A percentile compares a stretch with the other conserved stretches of the same genome.
These are phyloP conservation scores for Sarocladiaceae sp. DNA, from an alignment of 2,329 filamentous ascomycete genomes.

Conservation along the genomic window DNA sequence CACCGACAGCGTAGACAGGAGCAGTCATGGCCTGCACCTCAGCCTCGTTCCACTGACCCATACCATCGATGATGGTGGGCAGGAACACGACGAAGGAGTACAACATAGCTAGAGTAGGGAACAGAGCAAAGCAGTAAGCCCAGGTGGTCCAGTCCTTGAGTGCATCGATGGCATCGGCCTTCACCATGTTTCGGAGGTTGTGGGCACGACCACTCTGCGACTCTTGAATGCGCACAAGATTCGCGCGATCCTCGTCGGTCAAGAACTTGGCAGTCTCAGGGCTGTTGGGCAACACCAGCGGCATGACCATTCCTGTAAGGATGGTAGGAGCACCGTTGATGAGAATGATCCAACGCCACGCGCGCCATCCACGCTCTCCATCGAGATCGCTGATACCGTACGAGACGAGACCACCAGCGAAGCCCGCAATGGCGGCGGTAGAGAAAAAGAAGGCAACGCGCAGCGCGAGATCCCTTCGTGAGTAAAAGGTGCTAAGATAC, in stretches of 20 bases:
- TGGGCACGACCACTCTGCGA: slow-evolving; percentile 45
- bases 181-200: slow-evolving; percentile 1
- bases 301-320: slow-evolving; percentile 48
- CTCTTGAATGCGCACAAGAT: slow-evolving; percentile 31
- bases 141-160: slow-evolving; percentile 52
- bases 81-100: slow-evolving; percentile 57
- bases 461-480: slow-evolving; percentile 49
- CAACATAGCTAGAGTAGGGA: slow-evolving; percentile 59
- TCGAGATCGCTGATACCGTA: slow-evolving; percentile 63
- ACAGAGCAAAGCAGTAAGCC: slow-evolving; percentile 42
- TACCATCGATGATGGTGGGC: slow-evolving; percentile 41
- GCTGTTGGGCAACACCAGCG: slow-evolving; percentile 54
- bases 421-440: slow-evolving; percentile 56
- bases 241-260: slow-evolving; percentile 32
- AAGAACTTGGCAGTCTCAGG: slow-evolving; percentile 45
- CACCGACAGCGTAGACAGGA: slow-evolving; percentile 62
- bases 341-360: slow-evolving; percentile 65
- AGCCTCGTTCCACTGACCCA: slow-evolving; percentile 51
- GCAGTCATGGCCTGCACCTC: slow-evolving; percentile 65
- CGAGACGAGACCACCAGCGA: slow-evolving; percentile 60
- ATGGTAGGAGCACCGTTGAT: slow-evolving; percentile 42
- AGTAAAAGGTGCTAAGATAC: slow-evolving; percentile 42
- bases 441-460: slow-evolving; percentile 61
- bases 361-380: slow-evolving; percentile 49
- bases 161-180: not conserved